Base-by-base conservation (phyloP, 2,329 filamentous ascomycete genomes). In the Chrysosporium keratinophilum region DNA sequence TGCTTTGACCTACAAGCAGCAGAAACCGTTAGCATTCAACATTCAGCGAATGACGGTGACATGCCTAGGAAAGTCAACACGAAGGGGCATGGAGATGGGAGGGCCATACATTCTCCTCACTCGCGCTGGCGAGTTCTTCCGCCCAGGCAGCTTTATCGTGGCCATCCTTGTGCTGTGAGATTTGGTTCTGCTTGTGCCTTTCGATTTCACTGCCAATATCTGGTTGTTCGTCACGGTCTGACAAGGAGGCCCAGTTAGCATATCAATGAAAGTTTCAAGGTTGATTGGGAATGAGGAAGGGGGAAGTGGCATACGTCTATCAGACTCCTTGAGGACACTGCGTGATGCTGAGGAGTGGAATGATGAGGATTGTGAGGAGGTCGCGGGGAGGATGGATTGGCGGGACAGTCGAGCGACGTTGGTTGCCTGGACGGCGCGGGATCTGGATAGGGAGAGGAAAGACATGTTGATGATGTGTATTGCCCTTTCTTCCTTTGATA, bases 91-190 rank as follows among this genome's bases (percentile, higher is more conserved):
- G 12, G n/a, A 11, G 14, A 23, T 10, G 19, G 10, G 39, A 5
- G 37, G 12, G 1, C 69, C 77, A 59, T 71, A 93, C 76, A 61
- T 80, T 81, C 67, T 87, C 85, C 74, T 94, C 88, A 69, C 84
- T 87, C 69, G 88, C 81, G 48, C 82, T 86, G 2, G 87, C 87
- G 48, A 94, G 75, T 67, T 85, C 82, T 19, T 84, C 76, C 71
- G 86, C 85, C 87, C 88, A 93, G 65, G 88, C 78, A 51, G 77
- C 83, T 66, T 80, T 77, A 57, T 35, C 39, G n/a, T 50, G 35
- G 17, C 86, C 87, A 39, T 78, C 70, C 61, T 76, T 73, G 67
- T 70, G 67, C 56, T 68, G 68, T 57, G 70, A 67, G 56, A 78
- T 54, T 53, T 74, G 71, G n/a, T 84, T 81, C 56, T 87, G 78